These are phyloP conservation scores for Amanita muscaria DNA, from an alignment of 768 basidiomycete species.

Conservation along the genomic window DNA sequence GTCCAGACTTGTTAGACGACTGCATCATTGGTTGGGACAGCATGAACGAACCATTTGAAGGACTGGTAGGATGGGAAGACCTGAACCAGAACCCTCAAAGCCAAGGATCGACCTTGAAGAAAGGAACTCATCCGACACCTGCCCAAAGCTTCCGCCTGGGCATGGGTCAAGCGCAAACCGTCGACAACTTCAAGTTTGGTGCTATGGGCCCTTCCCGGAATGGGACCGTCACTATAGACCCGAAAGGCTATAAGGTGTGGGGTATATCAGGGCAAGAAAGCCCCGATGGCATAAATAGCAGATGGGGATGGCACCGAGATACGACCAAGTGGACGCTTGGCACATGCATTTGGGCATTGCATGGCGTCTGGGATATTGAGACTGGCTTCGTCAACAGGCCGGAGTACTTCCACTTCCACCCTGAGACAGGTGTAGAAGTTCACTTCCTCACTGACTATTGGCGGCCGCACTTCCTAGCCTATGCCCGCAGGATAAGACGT, in stretches of 20 bases:
- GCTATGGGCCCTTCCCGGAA: slow-evolving; percentile 65
- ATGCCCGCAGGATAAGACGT: slow-evolving; percentile 46
- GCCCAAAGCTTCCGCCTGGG: slow-evolving; percentile 78
- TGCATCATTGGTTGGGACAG: slow-evolving; percentile 97
- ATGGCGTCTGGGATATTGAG: slow-evolving; percentile 81
- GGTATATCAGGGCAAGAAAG: slow-evolving; percentile 19
- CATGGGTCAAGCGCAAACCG: slow-evolving; percentile 76
- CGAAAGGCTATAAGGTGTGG: slow-evolving; percentile 66
- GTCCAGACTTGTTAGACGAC: slow-evolving; percentile 61
- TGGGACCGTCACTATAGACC: slow-evolving; percentile 78
- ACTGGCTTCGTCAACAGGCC: slow-evolving; percentile 58
- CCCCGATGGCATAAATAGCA: slow-evolving; percentile 44
- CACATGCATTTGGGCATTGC: slow-evolving; percentile 77
- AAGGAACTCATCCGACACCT: slow-evolving; percentile 82
- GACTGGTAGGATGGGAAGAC: slow-evolving; percentile 60
- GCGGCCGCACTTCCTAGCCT: slow-evolving; percentile 59
- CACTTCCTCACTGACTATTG: slow-evolving; percentile 77
- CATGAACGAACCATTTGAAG: slow-evolving; percentile 91
- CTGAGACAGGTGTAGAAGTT: slow-evolving; percentile 34
- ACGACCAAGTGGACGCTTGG: slow-evolving; percentile 60
- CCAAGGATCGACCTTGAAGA: slow-evolving; percentile 71
- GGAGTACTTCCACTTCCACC: slow-evolving; percentile 62
- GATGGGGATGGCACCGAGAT: slow-evolving; percentile 83
- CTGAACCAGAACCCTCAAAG: slow-evolving; percentile 52
- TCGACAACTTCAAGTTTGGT: slow-evolving; percentile 79